Base-by-base conservation (phyloP, 2,329 filamentous ascomycete genomes). In the Biscogniauxia marginata region DNA sequence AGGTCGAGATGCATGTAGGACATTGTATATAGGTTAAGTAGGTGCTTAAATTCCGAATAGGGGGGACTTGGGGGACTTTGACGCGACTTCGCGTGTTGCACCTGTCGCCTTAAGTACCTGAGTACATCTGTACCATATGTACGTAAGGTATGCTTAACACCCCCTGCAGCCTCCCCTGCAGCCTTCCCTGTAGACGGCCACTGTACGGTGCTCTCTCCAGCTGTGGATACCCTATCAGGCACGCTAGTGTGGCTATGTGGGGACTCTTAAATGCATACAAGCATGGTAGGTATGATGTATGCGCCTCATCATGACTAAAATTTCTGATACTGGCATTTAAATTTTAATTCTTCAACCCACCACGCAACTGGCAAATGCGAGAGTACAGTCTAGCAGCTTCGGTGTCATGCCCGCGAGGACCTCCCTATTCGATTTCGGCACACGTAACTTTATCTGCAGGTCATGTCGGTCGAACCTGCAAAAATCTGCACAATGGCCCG, bases 391-490 rank as follows among this genome's bases (percentile, higher is more conserved):
- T 19, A 24, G 19, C 24, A 19, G 47, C 25, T 46, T 34, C 49
- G n/a, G 46, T 59, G 60, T 39, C 58, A 71, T 71, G 69, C 66
- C 66, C 61, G 62, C 67, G 20, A 61, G 60, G 46, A 52, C 59
- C 7, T 23, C 60, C 11, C 47, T 67, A 52, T 55, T 70, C 46
- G 68, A 71, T 25, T 55, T 58, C 20, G 52, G 58, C 22, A 52
- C 62, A 46, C 63, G 64, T n/a, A 66, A 62, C 19, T 71, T 70
- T 22, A 60, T 72, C 22, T 72, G 70, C 46, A 66, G 65, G 45
- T 70, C 69, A 20, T 72, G 70, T 34, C 61, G 66, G 3, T 63
- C 62, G 4, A 56, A 54, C 44, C 58, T 70, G 34, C 65, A 58
- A 13, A 67, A 64, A 7, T 19, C 57, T 11, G 54, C 62, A 52